phyloP scores from a whole-genome alignment of 2,329 filamentous ascomycete species.

The Cryphonectria japonica region DNA sequence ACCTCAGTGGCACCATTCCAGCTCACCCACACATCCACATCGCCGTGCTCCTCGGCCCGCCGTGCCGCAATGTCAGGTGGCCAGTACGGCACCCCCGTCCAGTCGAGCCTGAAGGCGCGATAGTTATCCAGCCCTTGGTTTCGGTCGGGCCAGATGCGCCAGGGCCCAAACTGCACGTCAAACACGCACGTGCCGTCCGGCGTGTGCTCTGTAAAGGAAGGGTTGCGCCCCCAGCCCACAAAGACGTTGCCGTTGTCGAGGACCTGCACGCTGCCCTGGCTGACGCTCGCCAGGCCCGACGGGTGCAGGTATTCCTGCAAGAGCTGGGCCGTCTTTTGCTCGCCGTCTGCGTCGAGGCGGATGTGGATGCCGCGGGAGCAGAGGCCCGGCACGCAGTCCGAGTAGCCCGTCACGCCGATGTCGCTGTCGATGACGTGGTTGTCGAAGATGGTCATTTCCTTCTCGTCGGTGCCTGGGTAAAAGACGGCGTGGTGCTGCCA shows the following conservation, averaged over 20 bases:
- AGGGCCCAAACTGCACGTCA: slow-evolving; percentile 45
- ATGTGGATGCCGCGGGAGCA: slow-evolving; percentile 42
- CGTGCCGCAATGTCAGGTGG: slow-evolving; percentile 31
- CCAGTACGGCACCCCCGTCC: slow-evolving; percentile 34
- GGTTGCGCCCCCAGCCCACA: slow-evolving; percentile 51
- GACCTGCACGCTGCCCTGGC: slow-evolving; percentile 47
- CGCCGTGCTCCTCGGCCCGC: slow-evolving; percentile 29
- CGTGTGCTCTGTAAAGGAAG: slow-evolving; percentile 50
- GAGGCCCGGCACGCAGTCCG: not conserved
- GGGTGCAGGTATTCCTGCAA: slow-evolving; percentile 44
- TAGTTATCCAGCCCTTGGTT: slow-evolving; percentile 28
- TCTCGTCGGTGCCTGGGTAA: slow-evolving; percentile 35
- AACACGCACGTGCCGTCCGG: slow-evolving; percentile 44
- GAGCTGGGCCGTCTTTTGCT: slow-evolving; percentile 47
- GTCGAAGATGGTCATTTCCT: slow-evolving; percentile 53
- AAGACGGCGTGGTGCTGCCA: slow-evolving; percentile 52
- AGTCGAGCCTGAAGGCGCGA: slow-evolving; percentile 35
- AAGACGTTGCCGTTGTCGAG: slow-evolving; percentile 44
- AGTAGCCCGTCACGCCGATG: slow-evolving; percentile 28
- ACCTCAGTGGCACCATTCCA: slow-evolving; percentile 41
- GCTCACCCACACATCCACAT: slow-evolving; percentile 36
- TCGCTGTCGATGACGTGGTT: slow-evolving; percentile 37
- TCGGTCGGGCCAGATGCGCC: slow-evolving; percentile 30
- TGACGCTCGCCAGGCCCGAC: slow-evolving; percentile 39
- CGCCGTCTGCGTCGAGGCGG: slow-evolving; percentile 38